Conservation (phyloP, 2,329 filamentous ascomycete species). For the Diplodia intermedia region DNA sequence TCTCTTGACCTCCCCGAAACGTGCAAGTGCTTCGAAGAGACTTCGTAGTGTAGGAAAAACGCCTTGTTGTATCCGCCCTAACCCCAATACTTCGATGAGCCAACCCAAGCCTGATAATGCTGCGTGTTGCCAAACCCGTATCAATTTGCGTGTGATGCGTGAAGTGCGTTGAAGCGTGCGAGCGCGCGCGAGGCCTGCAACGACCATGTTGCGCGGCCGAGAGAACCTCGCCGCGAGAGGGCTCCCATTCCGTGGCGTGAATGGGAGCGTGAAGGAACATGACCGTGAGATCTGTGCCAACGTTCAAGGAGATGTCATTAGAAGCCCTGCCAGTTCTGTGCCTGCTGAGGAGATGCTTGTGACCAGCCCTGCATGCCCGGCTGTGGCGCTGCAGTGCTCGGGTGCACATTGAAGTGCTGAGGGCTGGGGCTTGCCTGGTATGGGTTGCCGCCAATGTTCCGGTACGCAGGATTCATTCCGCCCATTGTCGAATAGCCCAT, state of each 20-base stretch:
- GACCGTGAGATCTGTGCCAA: neutral
- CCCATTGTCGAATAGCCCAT: conserved; percentile 56
- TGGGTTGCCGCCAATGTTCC: conserved; percentile 54
- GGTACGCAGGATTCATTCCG: conserved; percentile 54
- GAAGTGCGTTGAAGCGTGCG: conserved; percentile 3
- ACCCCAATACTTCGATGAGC: conserved; percentile 22
- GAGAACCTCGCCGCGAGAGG: neutral
- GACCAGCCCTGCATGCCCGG: conserved; percentile 61
- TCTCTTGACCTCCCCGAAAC: conserved; percentile 17
- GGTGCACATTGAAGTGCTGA: conserved; percentile 51
- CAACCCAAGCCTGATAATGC: conserved; percentile 23
- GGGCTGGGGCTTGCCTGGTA: conserved; percentile 58
- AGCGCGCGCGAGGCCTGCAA: neutral
- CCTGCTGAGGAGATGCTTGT: conserved; percentile 47
- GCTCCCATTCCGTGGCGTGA: neutral
- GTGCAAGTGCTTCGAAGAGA: conserved; percentile 10
- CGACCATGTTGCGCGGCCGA: neutral
- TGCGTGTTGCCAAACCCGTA: conserved; percentile 26
- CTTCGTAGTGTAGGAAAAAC: neutral
- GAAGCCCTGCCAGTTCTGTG: conserved; percentile 50
- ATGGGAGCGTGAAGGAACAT: neutral
- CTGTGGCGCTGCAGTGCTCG: conserved; percentile 53
- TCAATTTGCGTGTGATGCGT: conserved; percentile 30
- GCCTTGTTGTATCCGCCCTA: conserved; percentile 26
- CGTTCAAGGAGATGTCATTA: conserved; percentile 30